Evolutionary conservation across 2,329 filamentous ascomycete species (phyloP).

Genomic region (Fragosphaeria purpurea): DNA sequence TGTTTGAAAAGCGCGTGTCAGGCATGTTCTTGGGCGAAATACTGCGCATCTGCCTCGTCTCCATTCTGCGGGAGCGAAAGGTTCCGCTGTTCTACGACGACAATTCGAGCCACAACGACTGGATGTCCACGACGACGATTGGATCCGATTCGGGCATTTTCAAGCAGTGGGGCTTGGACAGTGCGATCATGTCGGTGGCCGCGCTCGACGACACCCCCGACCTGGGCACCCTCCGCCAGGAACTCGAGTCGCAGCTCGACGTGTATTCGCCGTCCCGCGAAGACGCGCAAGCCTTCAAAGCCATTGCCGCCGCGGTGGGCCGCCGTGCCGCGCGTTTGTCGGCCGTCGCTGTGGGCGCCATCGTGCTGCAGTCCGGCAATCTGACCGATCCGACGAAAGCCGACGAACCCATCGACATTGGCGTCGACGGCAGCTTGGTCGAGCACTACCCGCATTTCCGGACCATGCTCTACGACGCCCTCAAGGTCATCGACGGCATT

Average conservation of each 20-base stretch:
- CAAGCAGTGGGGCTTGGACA: slow-evolving; percentile 83
- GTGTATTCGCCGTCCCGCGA: slow-evolving; percentile 68
- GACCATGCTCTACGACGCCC: slow-evolving; percentile 73
- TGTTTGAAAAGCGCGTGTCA: slow-evolving; percentile 97
- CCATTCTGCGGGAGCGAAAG: slow-evolving; percentile 57
- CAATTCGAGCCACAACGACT: slow-evolving; percentile 62
- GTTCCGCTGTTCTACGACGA: slow-evolving; percentile 67
- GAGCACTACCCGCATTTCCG: slow-evolving; percentile 95
- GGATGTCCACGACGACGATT: slow-evolving; percentile 59
- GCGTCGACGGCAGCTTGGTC: slow-evolving; percentile 87
- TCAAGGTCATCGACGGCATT: slow-evolving; percentile 67
- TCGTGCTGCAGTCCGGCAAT: slow-evolving; percentile 71
- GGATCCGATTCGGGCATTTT: slow-evolving; percentile 57
- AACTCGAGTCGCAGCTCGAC: slow-evolving; percentile 65
- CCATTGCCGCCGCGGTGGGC: slow-evolving; percentile 71
- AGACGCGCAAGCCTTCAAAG: slow-evolving; percentile 81
- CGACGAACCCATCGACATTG: slow-evolving; percentile 73
- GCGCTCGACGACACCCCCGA: slow-evolving; percentile 69
- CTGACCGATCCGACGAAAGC: slow-evolving; percentile 46
- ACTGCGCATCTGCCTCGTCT: slow-evolving; percentile 64
- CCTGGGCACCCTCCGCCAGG: slow-evolving; percentile 63
- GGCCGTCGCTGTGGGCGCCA: slow-evolving; percentile 76
- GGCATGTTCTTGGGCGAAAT: slow-evolving; percentile 98
- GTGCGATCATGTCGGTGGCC: slow-evolving; percentile 77
- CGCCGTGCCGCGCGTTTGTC: slow-evolving; percentile 80